Base-by-base conservation (phyloP, 2,329 filamentous ascomycete species). In the Diaporthe capsici region DNA sequence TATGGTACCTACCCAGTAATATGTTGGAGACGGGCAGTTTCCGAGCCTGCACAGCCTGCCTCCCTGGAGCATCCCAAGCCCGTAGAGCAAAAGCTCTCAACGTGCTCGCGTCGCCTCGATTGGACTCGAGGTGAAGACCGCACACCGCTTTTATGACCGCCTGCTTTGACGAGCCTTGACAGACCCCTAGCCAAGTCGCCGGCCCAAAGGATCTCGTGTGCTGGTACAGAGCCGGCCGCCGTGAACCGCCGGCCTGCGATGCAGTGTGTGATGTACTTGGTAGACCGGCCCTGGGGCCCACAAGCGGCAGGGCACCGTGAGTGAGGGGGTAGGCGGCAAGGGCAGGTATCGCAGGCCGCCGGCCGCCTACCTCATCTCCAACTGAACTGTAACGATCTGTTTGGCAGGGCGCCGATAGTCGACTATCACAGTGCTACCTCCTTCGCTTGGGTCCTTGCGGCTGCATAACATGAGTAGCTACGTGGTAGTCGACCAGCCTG, bases 61-160 rank as follows among this genome's bases (percentile, higher is more conserved):
- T 55, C 49, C 47, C 65, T 55, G 37, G 47, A 72, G 67, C 57
- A 10, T 49, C 51, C 72, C 42, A 71, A 68, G 61, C 55, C 49
- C 31, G 65, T 70, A 70, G 65, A 53, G 65, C 65, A 34, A n/a
- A 53, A 70, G 44, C 31, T 73, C 57, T 72, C 49, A 58, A 70
- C 49, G 44, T 22, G 67, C 13, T 70, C n/a, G 53, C 44, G 34
- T 28, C 28, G 37, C 34, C 61, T 75, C 55, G 25, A 51, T 58
- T 70, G 73, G 70, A 47, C 67, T 75, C 73, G 39, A 71, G 39
- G n/a, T 58, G 31, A 22, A 53, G 47, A 28, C 31, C 25, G 34
- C 70, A 76, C 75, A 76, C 75, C 75, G 75, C 75, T 60, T 53
- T 44, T 73, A 49, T 58, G 44, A 51, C 15, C 42, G 25, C 47